Base-by-base conservation (phyloP, 129 eudicot genomes). In the Scalesia atractyloides region DNA sequence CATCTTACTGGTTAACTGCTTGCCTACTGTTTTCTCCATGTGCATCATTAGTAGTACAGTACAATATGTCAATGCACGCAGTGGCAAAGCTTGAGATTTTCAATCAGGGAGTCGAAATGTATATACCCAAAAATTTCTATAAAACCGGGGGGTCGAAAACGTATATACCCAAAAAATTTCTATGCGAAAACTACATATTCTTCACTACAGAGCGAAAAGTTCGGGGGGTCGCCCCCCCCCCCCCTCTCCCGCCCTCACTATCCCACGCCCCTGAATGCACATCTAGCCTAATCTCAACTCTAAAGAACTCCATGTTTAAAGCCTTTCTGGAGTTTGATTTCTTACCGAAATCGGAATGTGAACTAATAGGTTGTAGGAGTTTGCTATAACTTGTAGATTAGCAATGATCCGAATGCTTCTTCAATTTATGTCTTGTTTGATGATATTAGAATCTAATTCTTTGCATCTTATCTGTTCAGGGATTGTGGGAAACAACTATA, bases 401-500 rank as follows among this genome's bases (percentile, higher is more conserved):
- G 1, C 37, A 9, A 63, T 57, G 51, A 8, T 61, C 30, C 11
- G 46, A 22, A 51, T 60, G 46, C 63, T 59, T 19, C 57, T 63
- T 39, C 44, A 39, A 6, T 39, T 7, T 18, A 44, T 65, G 63
- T 75, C 20, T 15, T 24, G 20, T 22, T 43, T 66, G 62, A 19
- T 73, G 50, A 64, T 75, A 60, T 72, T 44, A 68, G 70, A 63
- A 64, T 73, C 53, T 85, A 71, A 20, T 56, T 22, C 4, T 74
- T 73, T 74, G 11, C 47, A 24, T 44, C 39, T 74, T 44, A 52
- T 81, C 14, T 71, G 36, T 85, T 75, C 94, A 93, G 98, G 98
- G 98, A 93, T 72, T 85, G 96, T 67, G 98, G 98, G 73, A 93
- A 93, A 79, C 98, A 93, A 76, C 90, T 93, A 50, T 93, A 93